Percentiles rank a stretch among this genome's conserved stretches.
Conservation (phyloP, 352 stramenopile genomes). For the Pythium dissotocum region DNA sequence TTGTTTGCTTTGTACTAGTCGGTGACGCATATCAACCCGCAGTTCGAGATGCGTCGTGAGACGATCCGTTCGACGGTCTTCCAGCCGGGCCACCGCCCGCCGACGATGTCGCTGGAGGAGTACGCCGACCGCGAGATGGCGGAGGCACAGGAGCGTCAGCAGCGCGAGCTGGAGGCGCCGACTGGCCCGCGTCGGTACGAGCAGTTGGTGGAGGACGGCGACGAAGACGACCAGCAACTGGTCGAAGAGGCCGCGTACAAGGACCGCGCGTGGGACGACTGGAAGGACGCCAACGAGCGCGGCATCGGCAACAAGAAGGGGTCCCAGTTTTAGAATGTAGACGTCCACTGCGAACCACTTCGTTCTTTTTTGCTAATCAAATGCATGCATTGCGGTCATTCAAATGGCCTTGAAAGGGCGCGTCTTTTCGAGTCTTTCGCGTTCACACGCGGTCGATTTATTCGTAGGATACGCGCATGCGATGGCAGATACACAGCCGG, state of each 20-base stretch:
- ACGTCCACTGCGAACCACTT: not conserved
- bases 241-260: conserved; percentile 92
- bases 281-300: conserved; percentile 94
- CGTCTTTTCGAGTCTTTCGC: conserved; percentile 11
- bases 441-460: not conserved
- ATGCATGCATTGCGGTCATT: not conserved
- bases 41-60: conserved; percentile 88
- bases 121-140: conserved; percentile 88
- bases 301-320: conserved; percentile 97
- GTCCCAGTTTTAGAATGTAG: conserved; percentile 87
- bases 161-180: conserved; percentile 56
- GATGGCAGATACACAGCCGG: conserved; percentile 5
- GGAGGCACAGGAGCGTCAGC: conserved; percentile 88
- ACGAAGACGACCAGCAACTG: conserved; percentile 93
- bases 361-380: not conserved
- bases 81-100: conserved; percentile 93
- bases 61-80: conserved; percentile 91
- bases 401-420: not conserved
- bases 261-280: conserved; percentile 96
- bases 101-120: conserved; percentile 95
- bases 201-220: conserved; percentile 92
- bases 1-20: conserved; percentile 38
- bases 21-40: conserved; percentile 82
- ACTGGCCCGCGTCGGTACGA: conserved; percentile 87
- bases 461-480: not conserved